Percentiles rank a stretch among this genome's conserved stretches.
Conservation (phyloP, 1,284 basidiomycete species). For the Rhodotorula sp. region DNA sequence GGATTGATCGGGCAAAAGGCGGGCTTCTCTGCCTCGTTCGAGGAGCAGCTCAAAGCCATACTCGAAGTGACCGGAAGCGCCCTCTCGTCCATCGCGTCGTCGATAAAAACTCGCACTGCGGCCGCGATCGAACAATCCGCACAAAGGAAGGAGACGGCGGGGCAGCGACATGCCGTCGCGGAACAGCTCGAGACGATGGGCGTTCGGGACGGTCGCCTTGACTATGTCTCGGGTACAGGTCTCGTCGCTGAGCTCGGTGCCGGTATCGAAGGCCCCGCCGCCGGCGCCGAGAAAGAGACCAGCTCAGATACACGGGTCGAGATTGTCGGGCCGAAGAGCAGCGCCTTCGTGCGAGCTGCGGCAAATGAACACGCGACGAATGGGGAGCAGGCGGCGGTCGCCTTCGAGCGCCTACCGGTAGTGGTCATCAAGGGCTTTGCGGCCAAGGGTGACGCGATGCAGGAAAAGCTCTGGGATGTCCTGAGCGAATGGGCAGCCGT, state of each 20-base stretch:
- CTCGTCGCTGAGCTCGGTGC: constrained; percentile 73
- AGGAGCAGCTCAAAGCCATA: constrained; percentile 80
- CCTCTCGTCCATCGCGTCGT: constrained; percentile 53
- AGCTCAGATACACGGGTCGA: constrained; percentile 5
- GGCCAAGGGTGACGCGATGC: constrained; percentile 61
- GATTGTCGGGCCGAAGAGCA: constrained; percentile 30
- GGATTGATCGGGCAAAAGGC: constrained; percentile 95
- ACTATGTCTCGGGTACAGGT: constrained; percentile 76
- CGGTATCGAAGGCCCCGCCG: constrained; percentile 36
- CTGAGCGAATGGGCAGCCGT: constrained; percentile 82
- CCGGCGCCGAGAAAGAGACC: constrained; percentile 5
- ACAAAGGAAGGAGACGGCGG: constrained; percentile 7
- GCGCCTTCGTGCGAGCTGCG: constrained; percentile 6
- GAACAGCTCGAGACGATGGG: constrained; percentile 28
- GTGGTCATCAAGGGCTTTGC: constrained; percentile 62
- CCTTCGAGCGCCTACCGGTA: constrained; percentile 69
- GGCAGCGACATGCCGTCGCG: constrained; percentile 40
- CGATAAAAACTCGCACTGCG: constrained; percentile 6
- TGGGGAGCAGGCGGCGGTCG: constrained; percentile 46
- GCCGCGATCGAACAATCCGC: constrained; percentile 11
- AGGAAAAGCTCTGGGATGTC: constrained; percentile 70
- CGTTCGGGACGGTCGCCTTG: constrained; percentile 68
- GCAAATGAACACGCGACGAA: not conserved
- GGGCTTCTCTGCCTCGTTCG: constrained; percentile 77
- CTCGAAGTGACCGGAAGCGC: constrained; percentile 74